phyloP scores from a whole-genome alignment of 768 basidiomycete genomes.

The Trametes meyenii region DNA sequence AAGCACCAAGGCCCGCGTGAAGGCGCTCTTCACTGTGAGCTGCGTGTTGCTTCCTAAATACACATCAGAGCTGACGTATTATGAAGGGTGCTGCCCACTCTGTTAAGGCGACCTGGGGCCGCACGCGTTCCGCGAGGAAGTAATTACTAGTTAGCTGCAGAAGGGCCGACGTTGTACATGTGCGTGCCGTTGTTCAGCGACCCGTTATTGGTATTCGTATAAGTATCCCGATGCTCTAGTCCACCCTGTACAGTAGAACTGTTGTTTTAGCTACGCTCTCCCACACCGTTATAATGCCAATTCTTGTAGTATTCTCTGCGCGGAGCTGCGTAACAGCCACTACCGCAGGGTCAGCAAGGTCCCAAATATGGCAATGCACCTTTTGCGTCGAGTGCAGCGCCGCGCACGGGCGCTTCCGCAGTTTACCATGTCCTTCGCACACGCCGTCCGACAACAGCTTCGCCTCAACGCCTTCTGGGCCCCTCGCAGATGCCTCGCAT shows the following conservation, averaged over 20 bases:
- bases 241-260: slow-evolving; percentile 1
- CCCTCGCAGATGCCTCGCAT: slow-evolving; percentile 28
- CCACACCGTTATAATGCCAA: slow-evolving; percentile 3
- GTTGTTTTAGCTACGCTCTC: not conserved
- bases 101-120: slow-evolving; percentile 5
- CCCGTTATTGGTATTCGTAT: too few relatives aligned
- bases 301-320: not conserved
- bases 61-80: not conserved
- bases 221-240: not conserved
- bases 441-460: slow-evolving; percentile 29
- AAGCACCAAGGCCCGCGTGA: slow-evolving; percentile 16
- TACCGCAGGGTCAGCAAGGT: not conserved
- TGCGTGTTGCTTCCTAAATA: not conserved
- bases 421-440: slow-evolving; percentile 33
- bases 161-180: not conserved
- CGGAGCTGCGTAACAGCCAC: too few relatives aligned
- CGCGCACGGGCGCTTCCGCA: slow-evolving; percentile 3
- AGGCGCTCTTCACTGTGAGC: slow-evolving; percentile 14
- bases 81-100: slow-evolving; percentile 6
- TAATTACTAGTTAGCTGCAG: not conserved
- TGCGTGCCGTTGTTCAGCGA: not conserved
- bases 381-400: not conserved
- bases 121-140: slow-evolving; percentile 9
- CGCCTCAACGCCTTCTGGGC: slow-evolving; percentile 25
- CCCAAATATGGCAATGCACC: slow-evolving; percentile 2